These are phyloP conservation scores for Luffa aegyptiaca DNA, from an alignment of 306 rosid genomes.

Conservation along the genomic window DNA sequence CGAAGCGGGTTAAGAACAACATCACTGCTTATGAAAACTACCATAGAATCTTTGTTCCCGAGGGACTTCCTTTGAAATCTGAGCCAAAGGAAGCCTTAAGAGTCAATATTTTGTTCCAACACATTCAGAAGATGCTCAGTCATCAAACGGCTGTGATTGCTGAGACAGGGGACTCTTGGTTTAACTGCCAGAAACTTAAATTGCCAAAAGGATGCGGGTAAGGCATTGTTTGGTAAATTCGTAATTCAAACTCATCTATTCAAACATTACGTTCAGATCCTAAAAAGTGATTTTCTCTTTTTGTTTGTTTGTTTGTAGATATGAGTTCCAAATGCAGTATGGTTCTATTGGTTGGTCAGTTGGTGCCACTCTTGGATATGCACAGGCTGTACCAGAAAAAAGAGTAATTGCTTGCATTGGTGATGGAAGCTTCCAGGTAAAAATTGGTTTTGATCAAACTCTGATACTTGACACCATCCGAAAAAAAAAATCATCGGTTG, in stretches of 20 bases:
- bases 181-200: constrained; percentile 56
- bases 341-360: constrained; percentile 65
- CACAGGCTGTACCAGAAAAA: constrained; percentile 43
- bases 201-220: constrained; percentile 56
- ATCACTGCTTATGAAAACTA: constrained; percentile 39
- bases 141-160: constrained; percentile 51
- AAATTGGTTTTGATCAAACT: background rate
- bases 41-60: constrained; percentile 49
- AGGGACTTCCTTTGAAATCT: constrained; percentile 37
- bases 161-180: constrained; percentile 70
- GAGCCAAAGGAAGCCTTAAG: constrained; percentile 44
- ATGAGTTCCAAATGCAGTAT: constrained; percentile 67
- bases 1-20: constrained; percentile 26
- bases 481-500: background rate
- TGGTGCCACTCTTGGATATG: constrained; percentile 65
- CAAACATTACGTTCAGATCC: background rate
- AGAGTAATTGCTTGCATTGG: constrained; percentile 53
- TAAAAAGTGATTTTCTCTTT: background rate
- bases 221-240: background rate
- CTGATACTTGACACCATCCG: background rate
- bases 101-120: constrained; percentile 50
- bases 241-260: background rate
- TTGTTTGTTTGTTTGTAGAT: constrained; percentile 20
- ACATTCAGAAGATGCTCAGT: constrained; percentile 40
- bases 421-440: constrained; percentile 65